A percentile compares a stretch with the other conserved stretches of the same genome.
These are phyloP conservation scores for Parvularia atlantis DNA, from an alignment of 78 protist species.

Conservation along the genomic window DNA sequence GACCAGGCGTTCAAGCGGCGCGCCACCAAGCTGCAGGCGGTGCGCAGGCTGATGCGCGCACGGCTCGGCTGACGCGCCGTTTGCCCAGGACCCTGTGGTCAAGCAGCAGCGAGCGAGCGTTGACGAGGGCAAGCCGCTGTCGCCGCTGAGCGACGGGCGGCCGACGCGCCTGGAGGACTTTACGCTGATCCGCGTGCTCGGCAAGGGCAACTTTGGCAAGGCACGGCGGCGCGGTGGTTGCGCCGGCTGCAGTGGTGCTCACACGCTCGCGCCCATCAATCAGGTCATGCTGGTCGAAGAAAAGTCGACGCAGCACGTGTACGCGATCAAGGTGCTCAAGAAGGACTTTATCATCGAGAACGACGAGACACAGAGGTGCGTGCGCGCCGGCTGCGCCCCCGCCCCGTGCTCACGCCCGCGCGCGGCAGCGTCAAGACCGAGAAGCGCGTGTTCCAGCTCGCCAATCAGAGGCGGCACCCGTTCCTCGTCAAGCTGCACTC, in stretches of 20 bases:
- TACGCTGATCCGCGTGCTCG: conserved; percentile 30
- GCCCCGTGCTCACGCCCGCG: background rate
- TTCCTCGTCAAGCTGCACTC: conserved; percentile 50
- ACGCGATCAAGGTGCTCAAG: conserved; percentile 62
- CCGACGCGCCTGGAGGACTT: conserved; percentile 31
- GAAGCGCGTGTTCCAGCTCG: conserved; percentile 6
- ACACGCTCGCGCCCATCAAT: background rate
- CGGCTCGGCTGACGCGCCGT: no score
- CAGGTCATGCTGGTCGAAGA: conserved; percentile 12
- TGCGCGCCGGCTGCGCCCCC: background rate
- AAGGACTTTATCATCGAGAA: conserved; percentile 35
- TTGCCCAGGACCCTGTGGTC: no score
- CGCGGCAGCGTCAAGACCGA: conserved; percentile 9
- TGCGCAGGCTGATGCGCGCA: no score
- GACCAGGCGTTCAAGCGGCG: no score
- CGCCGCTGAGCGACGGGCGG: no score
- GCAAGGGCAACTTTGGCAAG: conserved; percentile 54
- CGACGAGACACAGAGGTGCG: conserved; percentile 23
- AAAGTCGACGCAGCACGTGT: background rate
- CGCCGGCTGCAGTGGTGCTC: background rate
- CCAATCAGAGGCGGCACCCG: conserved; percentile 51
- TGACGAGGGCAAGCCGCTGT: no score
- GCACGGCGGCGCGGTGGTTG: background rate
- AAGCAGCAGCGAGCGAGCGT: no score
- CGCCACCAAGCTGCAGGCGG: no score